Conservation (phyloP, 2,329 filamentous ascomycete genomes). For the Calonectria henricotiae region DNA sequence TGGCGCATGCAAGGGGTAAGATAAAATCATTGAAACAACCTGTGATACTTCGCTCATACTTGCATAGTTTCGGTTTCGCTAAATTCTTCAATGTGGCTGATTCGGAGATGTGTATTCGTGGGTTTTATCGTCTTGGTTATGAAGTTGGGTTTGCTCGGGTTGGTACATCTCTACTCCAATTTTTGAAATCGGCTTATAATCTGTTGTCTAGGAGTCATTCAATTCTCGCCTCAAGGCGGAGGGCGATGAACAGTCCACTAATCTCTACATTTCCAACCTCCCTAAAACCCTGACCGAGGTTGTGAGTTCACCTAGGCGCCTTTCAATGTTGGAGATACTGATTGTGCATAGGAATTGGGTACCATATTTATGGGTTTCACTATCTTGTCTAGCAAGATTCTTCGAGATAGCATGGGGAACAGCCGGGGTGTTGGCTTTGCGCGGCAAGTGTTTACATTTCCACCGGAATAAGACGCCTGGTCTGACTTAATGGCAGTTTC, state of each 20-base stretch:
- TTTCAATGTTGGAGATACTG: conserved; percentile 16
- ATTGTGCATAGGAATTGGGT: conserved; percentile 75
- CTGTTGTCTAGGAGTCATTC: conserved; percentile 85
- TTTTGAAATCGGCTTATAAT: conserved; percentile 24
- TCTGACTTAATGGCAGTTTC: conserved; percentile 75
- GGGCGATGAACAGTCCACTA: conserved; percentile 90
- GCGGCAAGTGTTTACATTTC: conserved; percentile 73
- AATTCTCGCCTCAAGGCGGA: conserved; percentile 98
- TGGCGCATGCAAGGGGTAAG: conserved; percentile 95
- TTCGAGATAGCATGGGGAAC: conserved; percentile 91
- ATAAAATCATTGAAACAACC: conserved; percentile 33
- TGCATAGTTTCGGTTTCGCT: conserved; percentile 91
- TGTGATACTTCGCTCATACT: conserved; percentile 34
- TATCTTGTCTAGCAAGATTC: conserved; percentile 94
- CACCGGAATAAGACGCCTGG: neutral
- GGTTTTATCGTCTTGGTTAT: conserved; percentile 94
- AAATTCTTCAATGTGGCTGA: conserved; percentile 92
- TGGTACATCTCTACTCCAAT: conserved; percentile 54
- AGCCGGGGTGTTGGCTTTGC: conserved; percentile 98
- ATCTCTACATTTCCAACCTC: conserved; percentile 97
- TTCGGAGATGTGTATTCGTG: conserved; percentile 96
- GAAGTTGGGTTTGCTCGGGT: conserved; percentile 98
- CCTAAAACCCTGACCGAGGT: conserved; percentile 93
- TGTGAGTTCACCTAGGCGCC: conserved; percentile 66
- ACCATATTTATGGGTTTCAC: conserved; percentile 85